phyloP scores from a whole-genome alignment of 73 alveolate species.

The Stentor roeselii region DNA sequence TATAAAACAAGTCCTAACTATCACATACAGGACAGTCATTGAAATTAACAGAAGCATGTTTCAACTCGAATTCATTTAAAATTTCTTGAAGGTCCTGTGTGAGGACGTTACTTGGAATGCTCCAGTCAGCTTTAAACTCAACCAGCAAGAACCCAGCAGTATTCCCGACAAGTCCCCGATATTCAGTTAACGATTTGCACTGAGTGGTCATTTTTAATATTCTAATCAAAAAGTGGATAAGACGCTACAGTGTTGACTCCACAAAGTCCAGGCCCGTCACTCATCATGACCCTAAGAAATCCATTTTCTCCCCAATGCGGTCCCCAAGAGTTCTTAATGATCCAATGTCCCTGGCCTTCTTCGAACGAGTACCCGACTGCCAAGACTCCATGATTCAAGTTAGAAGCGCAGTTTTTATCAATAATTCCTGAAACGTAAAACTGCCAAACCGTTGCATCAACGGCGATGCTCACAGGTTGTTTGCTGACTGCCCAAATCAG shows the following conservation, averaged over 20 bases:
- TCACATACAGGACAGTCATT: background rate
- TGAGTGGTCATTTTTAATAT: too few species aligned
- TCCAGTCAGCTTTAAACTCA: background rate
- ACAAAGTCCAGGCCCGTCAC: background rate
- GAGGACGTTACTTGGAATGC: background rate
- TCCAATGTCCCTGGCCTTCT: slow-evolving; percentile 73
- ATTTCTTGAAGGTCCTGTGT: background rate
- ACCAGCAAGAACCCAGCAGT: background rate
- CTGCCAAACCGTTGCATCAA: slow-evolving; percentile 64
- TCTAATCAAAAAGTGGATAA: too few species aligned
- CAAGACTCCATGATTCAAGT: slow-evolving; percentile 71
- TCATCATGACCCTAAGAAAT: slow-evolving; percentile 68
- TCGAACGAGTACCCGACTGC: slow-evolving; percentile 60
- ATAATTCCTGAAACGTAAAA: slow-evolving; percentile 60
- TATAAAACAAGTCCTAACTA: background rate
- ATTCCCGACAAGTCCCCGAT: background rate
- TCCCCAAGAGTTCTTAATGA: slow-evolving; percentile 89
- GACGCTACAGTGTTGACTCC: background rate
- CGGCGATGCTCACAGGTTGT: slow-evolving; percentile 56
- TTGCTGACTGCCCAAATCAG: slow-evolving; percentile 31
- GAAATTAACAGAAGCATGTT: background rate
- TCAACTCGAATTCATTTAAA: background rate
- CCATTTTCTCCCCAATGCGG: slow-evolving; percentile 93
- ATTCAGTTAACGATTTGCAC: background rate
- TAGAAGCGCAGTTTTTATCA: slow-evolving; percentile 45